phyloP scores from a whole-genome alignment of 108 stramenopile genomes.

The Pseudonitzschia pungens region DNA sequence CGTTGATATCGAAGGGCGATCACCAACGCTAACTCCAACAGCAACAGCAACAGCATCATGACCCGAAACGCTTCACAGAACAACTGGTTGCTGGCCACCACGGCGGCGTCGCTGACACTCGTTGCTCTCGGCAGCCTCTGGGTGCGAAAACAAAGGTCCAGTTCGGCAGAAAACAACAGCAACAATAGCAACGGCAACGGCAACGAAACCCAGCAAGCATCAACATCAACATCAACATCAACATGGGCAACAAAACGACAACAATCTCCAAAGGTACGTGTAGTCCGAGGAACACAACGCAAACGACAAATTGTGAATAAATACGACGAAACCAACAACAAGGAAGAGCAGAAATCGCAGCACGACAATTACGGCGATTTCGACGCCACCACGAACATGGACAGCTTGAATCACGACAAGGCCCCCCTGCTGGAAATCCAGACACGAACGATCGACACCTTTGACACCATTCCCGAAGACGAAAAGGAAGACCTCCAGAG shows the following conservation, averaged over 20 bases:
- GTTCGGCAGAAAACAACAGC: slow-evolving; percentile 4
- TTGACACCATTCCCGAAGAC: background rate
- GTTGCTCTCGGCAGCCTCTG: background rate
- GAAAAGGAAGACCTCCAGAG: slow-evolving; percentile 1
- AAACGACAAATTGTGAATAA: background rate
- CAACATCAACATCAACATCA: too few species aligned
- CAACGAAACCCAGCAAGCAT: background rate
- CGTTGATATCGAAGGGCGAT: too few species aligned
- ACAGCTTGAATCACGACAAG: background rate
- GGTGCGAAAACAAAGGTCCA: background rate
- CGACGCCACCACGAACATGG: background rate
- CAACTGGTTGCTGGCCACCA: background rate
- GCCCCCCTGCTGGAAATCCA: slow-evolving; percentile 1
- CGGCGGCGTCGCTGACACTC: slow-evolving; percentile 3
- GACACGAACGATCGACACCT: background rate
- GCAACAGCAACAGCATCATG: background rate
- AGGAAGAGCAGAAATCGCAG: background rate
- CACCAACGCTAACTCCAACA: too few species aligned
- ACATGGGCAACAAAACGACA: background rate
- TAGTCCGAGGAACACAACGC: background rate
- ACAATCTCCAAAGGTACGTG: background rate
- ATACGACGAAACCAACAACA: background rate
- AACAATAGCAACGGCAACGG: background rate
- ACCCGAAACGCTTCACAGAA: background rate
- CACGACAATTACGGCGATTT: background rate